Evolutionary conservation across 352 stramenopile species (phyloP), one percentile per base, ranked within the genome.

Genomic region (Lagenidium sp.): DNA sequence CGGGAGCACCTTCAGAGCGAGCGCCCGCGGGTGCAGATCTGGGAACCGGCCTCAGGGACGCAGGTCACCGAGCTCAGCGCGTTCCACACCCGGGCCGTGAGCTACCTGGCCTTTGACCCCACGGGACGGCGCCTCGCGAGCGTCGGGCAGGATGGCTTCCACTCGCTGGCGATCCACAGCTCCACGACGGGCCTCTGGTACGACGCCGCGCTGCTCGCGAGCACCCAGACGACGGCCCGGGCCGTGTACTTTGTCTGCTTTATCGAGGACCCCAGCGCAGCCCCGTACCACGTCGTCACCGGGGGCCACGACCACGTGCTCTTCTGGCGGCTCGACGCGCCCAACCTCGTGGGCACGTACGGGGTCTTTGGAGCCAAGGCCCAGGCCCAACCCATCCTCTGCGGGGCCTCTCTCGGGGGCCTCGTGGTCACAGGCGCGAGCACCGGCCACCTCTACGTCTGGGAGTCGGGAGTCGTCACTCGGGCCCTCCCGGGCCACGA

Each of bases 131-230:
- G 82, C 16, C 46, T 93, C 1, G 70, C 81, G 19, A 65, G 72
- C 3, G 48, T 90, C 22, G 77, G 77, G 8, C 74, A 88, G 31
- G 77, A 90, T 44, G 71, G 78, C 39, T 82, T 78, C 40, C 80
- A 93, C 44, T 85, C 72, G 18, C 34, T 93, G 3, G 69, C 68
- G 2, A 60, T 93, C 3, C 86, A 86, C 63, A 50, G 47, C 4
- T 93, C 78, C 0, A 31, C 57, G 1, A 77, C 62, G 7, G 73
- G 63, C 0, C 57, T 64, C 7, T 91, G 78, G 78, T 75, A 71
- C 32, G 78, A 91, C 37, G 68, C 55, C 6, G 55, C 70, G 8
- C 43, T 91, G 28, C 37, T 86, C 11, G 72, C 72, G 2, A 68
- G 40, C 11, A 57, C 63, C 29, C 64, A 63, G 35, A 70, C 70